Conservation (phyloP, 768 basidiomycete species). For the Leccinellum rugosiceps region DNA sequence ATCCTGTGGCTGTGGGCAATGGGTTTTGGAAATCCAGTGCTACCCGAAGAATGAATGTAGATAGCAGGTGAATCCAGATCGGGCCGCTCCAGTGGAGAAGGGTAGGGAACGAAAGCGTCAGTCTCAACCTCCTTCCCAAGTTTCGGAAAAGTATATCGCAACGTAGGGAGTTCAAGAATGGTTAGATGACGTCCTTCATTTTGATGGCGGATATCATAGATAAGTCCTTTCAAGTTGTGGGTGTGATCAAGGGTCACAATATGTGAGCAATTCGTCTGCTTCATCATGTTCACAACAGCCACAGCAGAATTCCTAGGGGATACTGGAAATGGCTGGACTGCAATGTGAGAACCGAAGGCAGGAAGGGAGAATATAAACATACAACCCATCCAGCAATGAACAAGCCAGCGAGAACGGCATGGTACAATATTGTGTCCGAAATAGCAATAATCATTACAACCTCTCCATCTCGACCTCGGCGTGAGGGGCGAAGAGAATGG, state of each 20-base stretch:
- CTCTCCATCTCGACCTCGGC: constrained; percentile 18
- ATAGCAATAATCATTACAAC: constrained; percentile 24
- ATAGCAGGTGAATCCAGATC: constrained; percentile 36
- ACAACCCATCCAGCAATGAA: constrained; percentile 38
- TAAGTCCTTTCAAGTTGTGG: constrained; percentile 15
- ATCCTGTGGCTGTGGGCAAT: constrained; percentile 35
- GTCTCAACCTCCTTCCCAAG: constrained; percentile 32
- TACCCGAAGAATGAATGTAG: constrained; percentile 50
- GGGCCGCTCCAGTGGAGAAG: constrained; percentile 5
- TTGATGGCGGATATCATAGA: constrained; percentile 8
- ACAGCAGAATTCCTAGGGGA: constrained; percentile 42
- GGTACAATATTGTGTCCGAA: constrained; percentile 34
- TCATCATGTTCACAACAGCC: constrained; percentile 31
- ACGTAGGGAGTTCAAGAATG: constrained; percentile 17
- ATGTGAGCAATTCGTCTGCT: constrained; percentile 16
- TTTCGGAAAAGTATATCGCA: constrained; percentile 36
- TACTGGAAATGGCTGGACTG: constrained; percentile 31
- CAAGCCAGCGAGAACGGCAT: constrained; percentile 33
- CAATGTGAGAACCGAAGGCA: constrained; percentile 21
- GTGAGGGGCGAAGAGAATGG: constrained; percentile 37
- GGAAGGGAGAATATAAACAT: constrained; percentile 21
- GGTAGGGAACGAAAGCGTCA: constrained; percentile 20
- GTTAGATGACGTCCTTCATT: background rate
- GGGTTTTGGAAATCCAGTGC: constrained; percentile 48
- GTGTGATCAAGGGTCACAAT: constrained; percentile 19